Base-by-base conservation (phyloP, 2,329 filamentous ascomycete species). In the Sclerotinia subarctica region DNA sequence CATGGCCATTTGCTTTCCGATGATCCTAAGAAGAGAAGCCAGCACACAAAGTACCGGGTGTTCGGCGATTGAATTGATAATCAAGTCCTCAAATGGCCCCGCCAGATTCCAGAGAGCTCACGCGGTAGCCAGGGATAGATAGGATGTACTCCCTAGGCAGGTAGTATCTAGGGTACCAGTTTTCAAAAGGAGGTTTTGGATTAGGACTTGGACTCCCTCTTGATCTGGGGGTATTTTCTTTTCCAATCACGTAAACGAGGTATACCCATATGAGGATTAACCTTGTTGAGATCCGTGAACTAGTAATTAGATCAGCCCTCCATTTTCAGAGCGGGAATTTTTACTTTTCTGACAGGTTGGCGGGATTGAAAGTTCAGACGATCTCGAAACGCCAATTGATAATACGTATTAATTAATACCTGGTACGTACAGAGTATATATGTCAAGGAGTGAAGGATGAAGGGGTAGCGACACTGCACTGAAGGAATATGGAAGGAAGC, bases 91-190 rank as follows among this genome's bases (percentile, higher is more conserved):
- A 26, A 49, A 8, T 35, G 46, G 46, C 35, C 53, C 60, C 60
- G 24, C 53, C 32, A 57, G 63, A 58, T 49, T 53, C 63, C 13
- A 66, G 38, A 49, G 8, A 51, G 53, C 44, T 58, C 52, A 47
- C 38, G 63, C 58, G 63, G 63, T 51, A 38, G 63, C 63, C 58
- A 58, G 63, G 63, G 38, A 47, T 26, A 35, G 38, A 47, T 26
- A 35, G 24, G 38, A 46, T 57, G 19, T 53, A 56, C 38, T 11
- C 10, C 10, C 8, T 38, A 38, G 8, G 11, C 3, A 38, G 38
- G 7, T 35, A 35, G 35, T 35, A 35, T 35, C 7, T 65, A 57
- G 63, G 26, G 53, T 51, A 47, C 65, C 47, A 67, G 13, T 35
- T 53, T 11, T 53, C 38, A n/a, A 46, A 54, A 67, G 57, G 65